Percentiles rank a stretch among this genome's conserved stretches.
These are phyloP conservation scores for Solanum medicagineum DNA, from an alignment of 257 asterid species.

Conservation along the genomic window DNA sequence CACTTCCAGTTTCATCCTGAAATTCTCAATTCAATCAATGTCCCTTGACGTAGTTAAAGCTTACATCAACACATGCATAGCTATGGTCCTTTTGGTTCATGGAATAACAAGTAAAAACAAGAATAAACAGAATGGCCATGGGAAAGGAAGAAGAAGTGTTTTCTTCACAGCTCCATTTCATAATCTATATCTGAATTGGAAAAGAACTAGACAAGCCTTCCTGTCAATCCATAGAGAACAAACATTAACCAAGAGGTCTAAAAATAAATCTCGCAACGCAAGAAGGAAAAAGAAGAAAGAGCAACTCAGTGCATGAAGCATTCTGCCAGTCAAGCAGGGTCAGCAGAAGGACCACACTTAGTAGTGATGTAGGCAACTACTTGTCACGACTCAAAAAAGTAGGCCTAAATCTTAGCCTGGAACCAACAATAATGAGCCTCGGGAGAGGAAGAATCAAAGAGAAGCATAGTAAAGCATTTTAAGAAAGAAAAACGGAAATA, in stretches of 20 bases:
- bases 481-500: too few relatives aligned
- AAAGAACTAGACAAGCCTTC: neutral
- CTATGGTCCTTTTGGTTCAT: neutral
- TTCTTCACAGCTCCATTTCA: neutral
- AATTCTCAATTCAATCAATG: neutral
- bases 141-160: neutral
- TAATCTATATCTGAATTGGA: neutral
- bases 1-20: neutral
- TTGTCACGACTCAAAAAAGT: too few relatives aligned
- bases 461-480: too few relatives aligned
- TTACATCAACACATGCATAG: neutral
- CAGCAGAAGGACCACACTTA: neutral
- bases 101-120: neutral
- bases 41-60: neutral
- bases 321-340: neutral
- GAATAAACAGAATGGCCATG: neutral
- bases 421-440: too few relatives aligned
- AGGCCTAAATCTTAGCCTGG: too few relatives aligned
- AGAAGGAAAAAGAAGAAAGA: neutral
- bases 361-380: neutral
- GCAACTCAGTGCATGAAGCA: neutral
- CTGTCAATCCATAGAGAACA: neutral
- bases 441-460: too few relatives aligned
- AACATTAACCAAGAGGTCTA: neutral
- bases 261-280: neutral